Base-by-base conservation (phyloP, 129 eudicot genomes). In the Centrapalus pauciflorus region DNA sequence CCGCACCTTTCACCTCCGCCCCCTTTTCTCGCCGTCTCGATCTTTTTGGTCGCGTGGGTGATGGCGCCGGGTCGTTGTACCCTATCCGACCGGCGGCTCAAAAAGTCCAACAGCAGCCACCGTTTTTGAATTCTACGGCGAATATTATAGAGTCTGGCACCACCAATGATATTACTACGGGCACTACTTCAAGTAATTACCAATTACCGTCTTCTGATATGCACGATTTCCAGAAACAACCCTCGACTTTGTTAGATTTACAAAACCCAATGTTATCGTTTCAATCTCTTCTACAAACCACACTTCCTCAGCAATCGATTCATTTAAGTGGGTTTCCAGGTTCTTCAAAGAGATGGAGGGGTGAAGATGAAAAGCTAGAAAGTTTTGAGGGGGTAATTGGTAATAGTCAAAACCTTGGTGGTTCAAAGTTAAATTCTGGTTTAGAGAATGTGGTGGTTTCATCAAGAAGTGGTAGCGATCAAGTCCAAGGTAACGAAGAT, bases 21-120 rank as follows among this genome's bases (percentile, higher is more conserved):
- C 72, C 86, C 0, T 81, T 73, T 7, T 83, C 94, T 2, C 90
- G 95, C 13, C 81, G 89, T 2, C 76, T 87, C 7, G 91, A 87
- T 46, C 89, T 84, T 24, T 83, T 86, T 12, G 66, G 78, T 8
- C 23, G 71, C 4, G 76, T 48, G 30, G 32, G 41, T 16, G 56
- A 46, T 41, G 68, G 71, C 13, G 28, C 73, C 13, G 79, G 80
- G 34, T 65, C 84, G 2, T 60, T 85, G 4, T 79, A 85, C 51
- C 82, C 84, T 29, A 57, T 85, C 45, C 79, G 89, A 27, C 89
- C 92, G 21, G 59, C 91, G 7, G 48, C 90, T 1, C 85, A 81
- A 8, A 87, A 84, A 56, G 38, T 76, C 43, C 86, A 81, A 20
- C 79, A 26, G 35, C 71, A 7, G 40, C 81, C 78, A n/a, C 63